These are phyloP conservation scores for Cladosporium sp. DNA, from an alignment of 2,329 filamentous ascomycete genomes.

Conservation along the genomic window DNA sequence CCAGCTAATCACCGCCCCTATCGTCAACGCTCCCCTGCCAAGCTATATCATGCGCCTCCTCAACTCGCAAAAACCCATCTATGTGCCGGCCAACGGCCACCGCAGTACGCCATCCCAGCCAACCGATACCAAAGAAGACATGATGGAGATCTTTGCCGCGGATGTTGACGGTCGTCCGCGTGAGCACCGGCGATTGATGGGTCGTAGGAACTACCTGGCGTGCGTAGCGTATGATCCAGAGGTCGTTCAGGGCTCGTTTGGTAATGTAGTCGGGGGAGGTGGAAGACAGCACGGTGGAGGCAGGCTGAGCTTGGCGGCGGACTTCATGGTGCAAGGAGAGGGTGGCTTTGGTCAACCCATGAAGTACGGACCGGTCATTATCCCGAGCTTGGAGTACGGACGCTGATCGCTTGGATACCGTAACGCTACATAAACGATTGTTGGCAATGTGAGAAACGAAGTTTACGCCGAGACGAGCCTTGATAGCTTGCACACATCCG, in stretches of 20 bases:
- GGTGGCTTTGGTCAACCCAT: constrained; percentile 77
- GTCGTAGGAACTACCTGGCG: constrained; percentile 85
- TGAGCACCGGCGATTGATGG: constrained; percentile 91
- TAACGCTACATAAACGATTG: not conserved
- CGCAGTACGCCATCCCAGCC: constrained; percentile 54
- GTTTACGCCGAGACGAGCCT: not conserved
- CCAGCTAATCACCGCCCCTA: constrained; percentile 88
- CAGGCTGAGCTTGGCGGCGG: constrained; percentile 79
- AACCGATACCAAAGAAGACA: constrained; percentile 96
- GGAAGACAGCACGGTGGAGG: constrained; percentile 40
- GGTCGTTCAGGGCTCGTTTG: constrained; percentile 53
- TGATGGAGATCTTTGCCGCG: constrained; percentile 99
- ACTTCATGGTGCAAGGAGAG: constrained; percentile 96
- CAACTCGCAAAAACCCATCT: constrained; percentile 91
- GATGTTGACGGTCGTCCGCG: constrained; percentile 82
- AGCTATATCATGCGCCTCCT: constrained; percentile 89
- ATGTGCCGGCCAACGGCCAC: constrained; percentile 86
- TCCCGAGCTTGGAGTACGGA: constrained; percentile 66
- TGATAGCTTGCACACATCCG: not conserved
- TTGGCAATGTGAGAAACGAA: not conserved
- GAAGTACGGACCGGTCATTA: constrained; percentile 95
- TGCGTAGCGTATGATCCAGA: constrained; percentile 95
- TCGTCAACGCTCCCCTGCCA: constrained; percentile 84
- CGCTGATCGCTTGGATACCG: constrained; percentile 33
- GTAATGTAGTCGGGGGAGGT: constrained; percentile 27